phyloP scores from a whole-genome alignment of 805 yeast species.

The Nakazawaea pomicola region DNA sequence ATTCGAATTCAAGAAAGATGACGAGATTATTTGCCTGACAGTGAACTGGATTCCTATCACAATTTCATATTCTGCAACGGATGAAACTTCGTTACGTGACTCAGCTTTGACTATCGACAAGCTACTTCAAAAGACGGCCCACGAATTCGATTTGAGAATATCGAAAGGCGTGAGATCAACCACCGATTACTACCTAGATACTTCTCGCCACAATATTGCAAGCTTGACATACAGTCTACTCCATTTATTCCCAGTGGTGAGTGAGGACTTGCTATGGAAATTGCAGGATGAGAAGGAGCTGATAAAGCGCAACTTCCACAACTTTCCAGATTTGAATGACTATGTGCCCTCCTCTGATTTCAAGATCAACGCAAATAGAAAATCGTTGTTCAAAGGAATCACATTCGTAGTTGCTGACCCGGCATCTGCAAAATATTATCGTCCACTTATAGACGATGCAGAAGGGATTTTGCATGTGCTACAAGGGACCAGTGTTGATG shows the following conservation, averaged over 20 bases:
- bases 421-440: not conserved
- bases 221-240: conserved; percentile 8
- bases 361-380: not conserved
- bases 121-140: not conserved
- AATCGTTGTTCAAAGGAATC: conserved; percentile 5
- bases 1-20: conserved; percentile 6
- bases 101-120: not conserved
- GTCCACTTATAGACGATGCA: conserved; percentile 5
- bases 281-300: not conserved
- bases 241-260: conserved; percentile 6
- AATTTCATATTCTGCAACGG: not conserved
- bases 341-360: conserved; percentile 1
- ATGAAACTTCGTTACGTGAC: not conserved
- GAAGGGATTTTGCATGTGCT: conserved; percentile 3
- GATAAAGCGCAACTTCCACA: not conserved
- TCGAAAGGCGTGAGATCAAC: conserved; percentile 7
- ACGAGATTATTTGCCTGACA: not conserved
- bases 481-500: not conserved
- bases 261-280: conserved; percentile 5
- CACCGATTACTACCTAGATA: conserved; percentile 8
- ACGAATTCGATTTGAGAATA: conserved; percentile 7
- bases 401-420: conserved; percentile 7
- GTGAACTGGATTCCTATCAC: conserved; percentile 8
- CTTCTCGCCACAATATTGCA: not conserved
- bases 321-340: conserved; percentile 4